Evolutionary conservation across 2,329 filamentous ascomycete genomes (phyloP), one percentile per base, ranked within the genome.

Genomic region (Grosmannia huntii): DNA sequence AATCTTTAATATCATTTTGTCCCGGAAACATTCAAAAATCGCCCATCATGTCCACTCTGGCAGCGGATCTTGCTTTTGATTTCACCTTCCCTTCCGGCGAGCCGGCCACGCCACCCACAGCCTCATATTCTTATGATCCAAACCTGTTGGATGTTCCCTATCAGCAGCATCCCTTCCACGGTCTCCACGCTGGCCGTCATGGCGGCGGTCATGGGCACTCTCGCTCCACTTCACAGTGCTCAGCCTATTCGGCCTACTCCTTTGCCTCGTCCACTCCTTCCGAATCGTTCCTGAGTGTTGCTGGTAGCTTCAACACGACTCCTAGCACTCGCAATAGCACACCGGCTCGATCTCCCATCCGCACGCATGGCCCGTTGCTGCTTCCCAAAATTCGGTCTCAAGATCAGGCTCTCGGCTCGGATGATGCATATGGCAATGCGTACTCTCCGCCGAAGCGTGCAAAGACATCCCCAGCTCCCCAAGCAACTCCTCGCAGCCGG

Each of bases 361-460:
- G 85, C 61, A 86, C 89, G 61, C 86, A 90, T 72, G 89, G 89
- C 56, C 89, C 89, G 56, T 76, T 89, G 54, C 76, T 95, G 60
- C 78, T 95, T 36, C 90, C 90, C 67, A 94, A 90, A 78, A 91
- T 95, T 73, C 82, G 90, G 61, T 82, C 82, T 48, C 90, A 94
- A 72, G 90, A 95, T 72, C 87, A 92, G 72, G 79, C 85, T 61
- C 81, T 90, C 61, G 82, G 85, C 63, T 80, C 80, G 48, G 75
- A 75, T 46, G 75, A 74, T 49, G 60, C 60, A 25, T 27, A 58
- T 33, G 48, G 64, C 61, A 80, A 85, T 62, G 53, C 61, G 6
- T 11, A 38, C 46, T 68, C 70, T 33, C 67, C 71, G 21, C 75
- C 78, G 52, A 83, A 86, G 71, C 80, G 84, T 66, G 67, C 79